A percentile compares a stretch with the other conserved stretches of the same genome.
Conservation (phyloP, 2,329 filamentous ascomycete species). For the Fragosphaeria purpurea region DNA sequence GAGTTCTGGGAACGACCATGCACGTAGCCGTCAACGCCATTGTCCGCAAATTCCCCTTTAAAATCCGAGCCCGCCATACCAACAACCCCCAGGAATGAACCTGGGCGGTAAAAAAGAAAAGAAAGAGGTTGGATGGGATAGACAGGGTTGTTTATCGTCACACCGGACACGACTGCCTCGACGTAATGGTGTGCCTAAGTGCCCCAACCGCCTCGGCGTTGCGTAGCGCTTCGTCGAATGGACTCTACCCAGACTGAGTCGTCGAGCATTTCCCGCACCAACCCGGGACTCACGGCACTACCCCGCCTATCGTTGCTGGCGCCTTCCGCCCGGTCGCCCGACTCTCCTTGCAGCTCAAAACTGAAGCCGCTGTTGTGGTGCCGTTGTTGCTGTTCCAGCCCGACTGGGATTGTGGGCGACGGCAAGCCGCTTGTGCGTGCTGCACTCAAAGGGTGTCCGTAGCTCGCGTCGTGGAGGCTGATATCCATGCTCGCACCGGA, state of each 20-base stretch:
- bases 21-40: too few species aligned
- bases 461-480: slow-evolving; percentile 31
- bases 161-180: too few species aligned
- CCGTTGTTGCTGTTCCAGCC: slow-evolving; percentile 14
- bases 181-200: background rate
- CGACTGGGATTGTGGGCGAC: slow-evolving; percentile 20
- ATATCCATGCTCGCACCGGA: slow-evolving; percentile 32
- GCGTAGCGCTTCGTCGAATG: slow-evolving; percentile 78
- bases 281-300: slow-evolving; percentile 62
- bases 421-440: slow-evolving; percentile 27
- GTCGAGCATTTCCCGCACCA: slow-evolving; percentile 76
- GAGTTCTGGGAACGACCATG: too few species aligned
- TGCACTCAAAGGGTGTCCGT: slow-evolving; percentile 42
- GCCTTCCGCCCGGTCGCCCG: slow-evolving; percentile 21
- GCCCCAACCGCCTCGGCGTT: slow-evolving; percentile 27
- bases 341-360: slow-evolving; percentile 42
- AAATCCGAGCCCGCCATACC: too few species aligned
- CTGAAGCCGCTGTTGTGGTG: slow-evolving; percentile 46
- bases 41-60: too few species aligned
- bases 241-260: slow-evolving; percentile 91
- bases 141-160: too few species aligned
- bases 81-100: background rate
- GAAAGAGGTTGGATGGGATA: too few species aligned
- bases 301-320: slow-evolving; percentile 44
- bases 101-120: background rate